Evolutionary conservation across 176 grass and related monocot genomes (phyloP).

Genomic region (Bonia amplexicaulis): DNA sequence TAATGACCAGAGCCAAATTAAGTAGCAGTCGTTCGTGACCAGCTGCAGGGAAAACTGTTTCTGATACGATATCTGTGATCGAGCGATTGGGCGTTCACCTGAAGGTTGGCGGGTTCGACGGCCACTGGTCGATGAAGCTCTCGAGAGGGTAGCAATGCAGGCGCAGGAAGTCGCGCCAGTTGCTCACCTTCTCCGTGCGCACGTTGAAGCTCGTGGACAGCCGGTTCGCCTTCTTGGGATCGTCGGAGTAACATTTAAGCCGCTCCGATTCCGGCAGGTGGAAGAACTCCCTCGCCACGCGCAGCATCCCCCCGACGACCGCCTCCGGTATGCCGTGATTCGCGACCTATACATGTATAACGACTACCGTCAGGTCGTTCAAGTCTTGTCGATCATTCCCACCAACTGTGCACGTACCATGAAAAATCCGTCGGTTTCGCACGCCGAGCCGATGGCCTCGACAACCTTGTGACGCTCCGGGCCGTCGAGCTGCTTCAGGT

Average conservation of each 20-base stretch:
- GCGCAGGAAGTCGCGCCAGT: constrained; percentile 91
- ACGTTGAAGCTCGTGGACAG: constrained; percentile 96
- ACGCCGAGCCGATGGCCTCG: constrained; percentile 56
- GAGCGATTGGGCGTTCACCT: constrained; percentile 26
- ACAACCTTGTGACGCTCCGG: constrained; percentile 36
- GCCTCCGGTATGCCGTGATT: constrained; percentile 66
- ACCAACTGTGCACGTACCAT: constrained; percentile 37
- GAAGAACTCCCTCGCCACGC: constrained; percentile 80
- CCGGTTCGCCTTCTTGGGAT: constrained; percentile 66
- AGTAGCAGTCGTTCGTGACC: not conserved
- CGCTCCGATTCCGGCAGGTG: constrained; percentile 80
- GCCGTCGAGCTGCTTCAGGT: constrained; percentile 47
- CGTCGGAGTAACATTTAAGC: constrained; percentile 91
- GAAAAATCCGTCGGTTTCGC: constrained; percentile 70
- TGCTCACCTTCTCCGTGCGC: constrained; percentile 72
- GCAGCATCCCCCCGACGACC: constrained; percentile 57
- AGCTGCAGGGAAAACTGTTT: not conserved
- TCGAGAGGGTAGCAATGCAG: constrained; percentile 84
- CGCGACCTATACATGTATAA: constrained; percentile 36
- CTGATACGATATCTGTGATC: not conserved
- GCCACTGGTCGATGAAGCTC: constrained; percentile 78
- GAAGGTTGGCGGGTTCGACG: constrained; percentile 59
- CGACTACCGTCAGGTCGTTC: not conserved
- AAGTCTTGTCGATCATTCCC: not conserved
- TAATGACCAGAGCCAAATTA: not conserved